A percentile compares a stretch with the other conserved stretches of the same genome.
Conservation (phyloP, 257 asterid species). For the Marsdenia floribunda region DNA sequence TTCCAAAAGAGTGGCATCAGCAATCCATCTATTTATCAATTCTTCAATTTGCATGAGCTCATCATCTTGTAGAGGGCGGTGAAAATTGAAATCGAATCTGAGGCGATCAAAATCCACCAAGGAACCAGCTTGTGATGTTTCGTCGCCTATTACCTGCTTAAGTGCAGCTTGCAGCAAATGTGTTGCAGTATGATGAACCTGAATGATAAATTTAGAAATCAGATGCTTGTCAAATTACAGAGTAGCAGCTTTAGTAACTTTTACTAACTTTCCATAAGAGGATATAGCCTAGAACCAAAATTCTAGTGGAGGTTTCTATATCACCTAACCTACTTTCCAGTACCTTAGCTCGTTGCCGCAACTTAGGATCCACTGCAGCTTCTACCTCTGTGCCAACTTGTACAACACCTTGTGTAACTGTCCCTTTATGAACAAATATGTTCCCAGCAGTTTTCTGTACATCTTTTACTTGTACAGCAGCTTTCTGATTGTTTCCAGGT, state of each 20-base stretch:
- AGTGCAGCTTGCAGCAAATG: constrained; percentile 96
- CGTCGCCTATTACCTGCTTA: constrained; percentile 76
- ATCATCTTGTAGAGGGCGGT: constrained; percentile 60
- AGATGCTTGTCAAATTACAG: constrained; percentile 4
- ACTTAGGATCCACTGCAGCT: constrained; percentile 76
- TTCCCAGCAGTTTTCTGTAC: constrained; percentile 74
- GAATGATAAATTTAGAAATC: constrained; percentile 11
- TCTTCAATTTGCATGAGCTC: constrained; percentile 74
- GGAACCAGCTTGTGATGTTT: constrained; percentile 97
- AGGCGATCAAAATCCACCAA: constrained; percentile 91
- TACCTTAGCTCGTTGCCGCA: constrained; percentile 92
- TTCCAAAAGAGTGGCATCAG: constrained; percentile 67
- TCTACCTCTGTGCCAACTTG: constrained; percentile 71
- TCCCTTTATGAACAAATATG: constrained; percentile 84
- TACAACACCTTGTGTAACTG: constrained; percentile 55
- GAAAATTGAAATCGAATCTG: constrained; percentile 89
- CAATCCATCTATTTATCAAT: constrained; percentile 78
- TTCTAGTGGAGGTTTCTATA: not conserved
- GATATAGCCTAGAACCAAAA: not conserved
- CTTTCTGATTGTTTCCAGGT: constrained; percentile 41
- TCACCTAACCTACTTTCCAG: not conserved
- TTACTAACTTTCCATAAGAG: not conserved
- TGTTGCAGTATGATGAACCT: constrained; percentile 97
- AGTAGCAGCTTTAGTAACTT: not conserved
- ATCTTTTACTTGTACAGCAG: constrained; percentile 61